Conservation (phyloP, 2,329 filamentous ascomycete species). For the Aspergillus terreus region DNA sequence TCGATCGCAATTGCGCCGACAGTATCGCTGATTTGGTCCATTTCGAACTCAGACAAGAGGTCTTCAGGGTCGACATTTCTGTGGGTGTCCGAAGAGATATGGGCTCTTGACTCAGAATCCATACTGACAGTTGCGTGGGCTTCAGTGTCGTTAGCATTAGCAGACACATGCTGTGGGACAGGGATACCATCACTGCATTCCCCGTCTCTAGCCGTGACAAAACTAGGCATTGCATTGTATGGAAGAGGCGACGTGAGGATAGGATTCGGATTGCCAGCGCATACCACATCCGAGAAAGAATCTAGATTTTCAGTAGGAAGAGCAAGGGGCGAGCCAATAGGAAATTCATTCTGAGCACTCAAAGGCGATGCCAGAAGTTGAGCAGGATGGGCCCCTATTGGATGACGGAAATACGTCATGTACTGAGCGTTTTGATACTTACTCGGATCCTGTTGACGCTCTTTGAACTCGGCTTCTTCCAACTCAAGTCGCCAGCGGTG, state of each 20-base stretch:
- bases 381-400: conserved; percentile 20
- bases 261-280: neutral
- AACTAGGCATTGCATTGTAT: neutral
- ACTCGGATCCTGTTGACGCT: conserved; percentile 23
- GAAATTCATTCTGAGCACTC: conserved; percentile 4
- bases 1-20: conserved; percentile 95
- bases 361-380: conserved; percentile 16
- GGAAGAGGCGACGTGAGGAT: conserved; percentile 2
- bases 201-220: conserved; percentile 2
- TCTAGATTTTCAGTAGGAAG: neutral
- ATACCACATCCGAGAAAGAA: neutral
- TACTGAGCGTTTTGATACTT: conserved; percentile 18
- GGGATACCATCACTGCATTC: conserved; percentile 7
- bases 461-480: conserved; percentile 54
- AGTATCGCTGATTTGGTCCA: conserved; percentile 79
- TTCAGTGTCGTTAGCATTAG: neutral
- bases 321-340: conserved; percentile 3
- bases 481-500: conserved; percentile 72
- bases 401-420: conserved; percentile 21
- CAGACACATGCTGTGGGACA: neutral
- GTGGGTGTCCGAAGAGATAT: neutral
- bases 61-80: neutral
- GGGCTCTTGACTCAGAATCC: conserved; percentile 1
- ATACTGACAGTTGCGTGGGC: neutral
- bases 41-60: conserved; percentile 10